Evolutionary conservation across 495 filamentous ascomycete genomes (phyloP), one percentile per base, ranked within the genome.

Genomic region (Neurospora discreta): DNA sequence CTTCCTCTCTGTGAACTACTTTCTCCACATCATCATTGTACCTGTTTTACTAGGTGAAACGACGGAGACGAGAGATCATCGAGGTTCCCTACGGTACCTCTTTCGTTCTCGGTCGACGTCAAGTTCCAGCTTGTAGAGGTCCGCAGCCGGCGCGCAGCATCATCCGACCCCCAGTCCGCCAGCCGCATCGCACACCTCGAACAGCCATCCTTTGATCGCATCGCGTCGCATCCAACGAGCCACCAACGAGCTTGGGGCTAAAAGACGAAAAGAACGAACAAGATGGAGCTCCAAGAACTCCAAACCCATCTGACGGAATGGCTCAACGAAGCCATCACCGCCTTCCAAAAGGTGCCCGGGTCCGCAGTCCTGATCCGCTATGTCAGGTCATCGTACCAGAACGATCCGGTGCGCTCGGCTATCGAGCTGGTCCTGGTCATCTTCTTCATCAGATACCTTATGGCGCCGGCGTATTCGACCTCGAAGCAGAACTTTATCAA

Each of bases 321-420:
- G 77, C 81, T 93, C 39, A 83, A 89, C 70, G 85, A 90, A 79
- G 84, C 93, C 71, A 87, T 89, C 26, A 81, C 86, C 71, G 82
- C 89, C 69, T 97, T 99, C 80, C 93, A 97, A 72, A 91, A 90
- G 75, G 84, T 99, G 69, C 95, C 95, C 46, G 95, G 95, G 60
- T 97, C 94, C 23, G 91, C 95, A 26, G 97, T 99, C 74, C 86
- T 98, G 75, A 88, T 97, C 70, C 91, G 95, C 72, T 99, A 99
- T 78, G 91, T 99, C 74, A 92, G 92, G 79, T 95, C 92, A 42
- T 97, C 93, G 78, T 98, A 99, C 82, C 95, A 98, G 82, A 91
- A 99, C 81, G 95, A 99, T 72, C 95, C 95, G 15, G 87, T 98
- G 71, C 90, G 95, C 26, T 95, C 91, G 33, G 93, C 94, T 1